Base-by-base conservation (phyloP, 345 rosid species). In the Melaleuca alternifolia region DNA sequence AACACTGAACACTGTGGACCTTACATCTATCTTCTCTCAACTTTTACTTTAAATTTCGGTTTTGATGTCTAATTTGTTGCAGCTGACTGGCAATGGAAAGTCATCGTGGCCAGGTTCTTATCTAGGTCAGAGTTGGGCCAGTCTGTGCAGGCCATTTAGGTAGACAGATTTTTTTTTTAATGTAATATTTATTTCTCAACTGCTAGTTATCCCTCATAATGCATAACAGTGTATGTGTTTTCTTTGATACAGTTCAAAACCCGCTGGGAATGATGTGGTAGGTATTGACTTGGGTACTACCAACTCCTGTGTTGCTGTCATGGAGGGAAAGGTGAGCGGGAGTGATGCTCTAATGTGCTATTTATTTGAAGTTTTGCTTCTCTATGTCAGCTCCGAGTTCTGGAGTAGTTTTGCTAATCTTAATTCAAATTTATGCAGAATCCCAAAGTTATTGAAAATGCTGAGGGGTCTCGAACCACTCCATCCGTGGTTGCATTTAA, bases 401-500 rank as follows among this genome's bases (percentile, higher is more conserved):
- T 26, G 61, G 28, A 50, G 28, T 24, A 0, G 26, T 33, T 85
- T 53, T 50, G 50, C 51, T 71, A 50, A 59, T 79, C 15, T 28
- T 26, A 9, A 12, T 82, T 41, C 21, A 8, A 23, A 30, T 18
- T 30, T 50, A 11, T 87, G 86, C 77, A 91, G 92, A 88, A 84
- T 59, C 88, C 92, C 48, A 91, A 88, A 84, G 90, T 91, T n/a
- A 91, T 91, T 52, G 92, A 91, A 83, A 91, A 91, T 85, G 53
- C 91, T 7, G 92, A 91, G 84, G 92, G 92, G 76, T 82, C 91
- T 28, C 61, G 92, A 76, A 91, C 92, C 28, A 91, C 92, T 10
- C 92, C 92, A 8, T 91, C 92, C 5, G 91, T 89, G n/a, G 88
- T 91, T 85, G 91, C 92, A 30, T 91, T 91, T 81, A 89, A 83